A percentile compares a stretch with the other conserved stretches of the same genome.
Evolutionary conservation across 192 early-diverging fungal species (phyloP).

Genomic region (Podila epicladia): DNA sequence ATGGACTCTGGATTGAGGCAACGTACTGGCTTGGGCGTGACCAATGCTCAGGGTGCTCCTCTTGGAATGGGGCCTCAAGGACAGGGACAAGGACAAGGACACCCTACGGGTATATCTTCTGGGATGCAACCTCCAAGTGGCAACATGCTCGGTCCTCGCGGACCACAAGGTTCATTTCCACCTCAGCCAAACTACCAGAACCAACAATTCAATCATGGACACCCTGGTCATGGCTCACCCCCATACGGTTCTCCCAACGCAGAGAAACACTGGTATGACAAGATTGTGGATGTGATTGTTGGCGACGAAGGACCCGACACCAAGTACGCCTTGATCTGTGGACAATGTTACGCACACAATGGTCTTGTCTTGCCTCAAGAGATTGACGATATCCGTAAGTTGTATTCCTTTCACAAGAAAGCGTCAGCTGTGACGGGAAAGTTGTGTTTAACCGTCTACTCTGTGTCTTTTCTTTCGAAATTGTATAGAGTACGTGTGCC

Average conservation of each 20-base stretch:
- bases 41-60: conserved; percentile 21
- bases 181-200: conserved; percentile 5
- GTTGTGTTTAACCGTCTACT: background rate
- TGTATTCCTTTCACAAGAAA: background rate
- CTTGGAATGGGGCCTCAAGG: background rate
- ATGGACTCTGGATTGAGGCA: conserved; percentile 44
- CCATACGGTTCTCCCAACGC: conserved; percentile 5
- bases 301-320: conserved; percentile 90
- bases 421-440: background rate
- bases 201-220: background rate
- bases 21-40: conserved; percentile 33
- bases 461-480: background rate
- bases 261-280: conserved; percentile 84
- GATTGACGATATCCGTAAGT: conserved; percentile 73
- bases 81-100: conserved; percentile 14
- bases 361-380: conserved; percentile 89
- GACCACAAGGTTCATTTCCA: conserved; percentile 18
- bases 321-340: conserved; percentile 95
- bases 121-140: conserved; percentile 21
- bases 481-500: conserved; percentile 64
- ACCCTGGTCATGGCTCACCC: conserved; percentile 15
- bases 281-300: conserved; percentile 90
- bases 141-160: conserved; percentile 10
- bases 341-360: conserved; percentile 92
- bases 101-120: conserved; percentile 13